Evolutionary conservation across 1,284 basidiomycete genomes (phyloP), one percentile per base, ranked within the genome.

Genomic region (Marasmius sp.): DNA sequence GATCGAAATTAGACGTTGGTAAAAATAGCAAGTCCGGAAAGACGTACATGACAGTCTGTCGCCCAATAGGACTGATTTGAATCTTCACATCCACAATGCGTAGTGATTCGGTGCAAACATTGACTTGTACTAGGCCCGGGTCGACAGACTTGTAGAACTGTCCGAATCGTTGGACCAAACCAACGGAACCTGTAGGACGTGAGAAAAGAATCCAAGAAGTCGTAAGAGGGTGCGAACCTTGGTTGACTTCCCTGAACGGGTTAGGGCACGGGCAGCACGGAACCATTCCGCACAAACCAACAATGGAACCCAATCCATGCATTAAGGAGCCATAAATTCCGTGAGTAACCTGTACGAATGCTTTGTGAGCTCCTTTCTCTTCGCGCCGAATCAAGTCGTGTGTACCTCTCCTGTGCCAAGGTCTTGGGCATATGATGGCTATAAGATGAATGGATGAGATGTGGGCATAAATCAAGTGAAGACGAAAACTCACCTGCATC

Each of bases 141-240:
- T 98, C 95, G 66, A 97, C 95, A 6, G 92, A 88, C 74, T 92
- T 93, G 86, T 95, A 96, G 83, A 97, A 97, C 74, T 95, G 86
- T 61, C 95, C 95, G 72, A 97, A 97, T 60, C 95, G 89, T 55
- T 90, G 88, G 70, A 98, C 87, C 59, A 98, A 83, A 60, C 96
- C 95, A 66, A 97, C 95, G 53, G 91, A 89, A 57, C 92, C 89
- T 92, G 67, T 27, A 57, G 14, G 18, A 66, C 57, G 69, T 57
- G 50, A 58, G 50, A 63, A 53, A 22, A 59, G 54, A 37, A 37
- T 48, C 1, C 27, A 58, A 57, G 53, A 47, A 41, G 43, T 14
- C 14, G 53, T 64, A 37, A 43, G 27, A 61, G 43, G 41, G 14
- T 34, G 61, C 66, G 57, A 65, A 81, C 93, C 93, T 80, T 95